A percentile compares a stretch with the other conserved stretches of the same genome.
Evolutionary conservation across 805 yeast genomes (phyloP).

Genomic region (Saturnispora sekii): DNA sequence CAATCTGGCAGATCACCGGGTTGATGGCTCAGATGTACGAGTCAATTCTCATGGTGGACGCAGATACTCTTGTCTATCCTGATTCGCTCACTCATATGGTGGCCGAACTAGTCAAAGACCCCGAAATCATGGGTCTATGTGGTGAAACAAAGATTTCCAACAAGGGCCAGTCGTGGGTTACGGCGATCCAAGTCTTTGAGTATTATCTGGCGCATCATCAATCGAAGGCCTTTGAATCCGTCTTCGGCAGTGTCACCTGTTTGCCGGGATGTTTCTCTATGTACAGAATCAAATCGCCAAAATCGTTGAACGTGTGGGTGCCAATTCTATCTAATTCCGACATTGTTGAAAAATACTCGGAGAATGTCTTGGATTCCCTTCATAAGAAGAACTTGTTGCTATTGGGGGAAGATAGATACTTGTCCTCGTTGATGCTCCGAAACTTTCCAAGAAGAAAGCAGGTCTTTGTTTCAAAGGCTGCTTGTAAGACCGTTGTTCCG

Average conservation of each 20-base stretch:
- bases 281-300: constrained; percentile 86
- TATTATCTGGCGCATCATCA: constrained; percentile 91
- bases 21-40: constrained; percentile 78
- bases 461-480: constrained; percentile 81
- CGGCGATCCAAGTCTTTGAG: constrained; percentile 88
- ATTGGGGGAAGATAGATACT: constrained; percentile 84
- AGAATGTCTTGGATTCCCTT: constrained; percentile 72
- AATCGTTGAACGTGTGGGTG: constrained; percentile 79
- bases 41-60: constrained; percentile 84
- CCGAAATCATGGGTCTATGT: constrained; percentile 82
- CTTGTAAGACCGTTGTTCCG: constrained; percentile 88
- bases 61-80: constrained; percentile 82
- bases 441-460: constrained; percentile 88
- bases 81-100: constrained; percentile 85
- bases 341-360: constrained; percentile 84
- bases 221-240: constrained; percentile 90
- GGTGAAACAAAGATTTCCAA: constrained; percentile 91
- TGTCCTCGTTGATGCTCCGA: constrained; percentile 75
- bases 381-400: constrained; percentile 79
- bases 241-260: constrained; percentile 90
- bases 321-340: constrained; percentile 90
- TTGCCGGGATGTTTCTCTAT: constrained; percentile 92
- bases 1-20: constrained; percentile 78
- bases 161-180: constrained; percentile 77
- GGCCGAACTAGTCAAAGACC: constrained; percentile 83